These are phyloP conservation scores for Trichoderma asperelloides DNA, from an alignment of 495 filamentous ascomycete species.

Conservation along the genomic window DNA sequence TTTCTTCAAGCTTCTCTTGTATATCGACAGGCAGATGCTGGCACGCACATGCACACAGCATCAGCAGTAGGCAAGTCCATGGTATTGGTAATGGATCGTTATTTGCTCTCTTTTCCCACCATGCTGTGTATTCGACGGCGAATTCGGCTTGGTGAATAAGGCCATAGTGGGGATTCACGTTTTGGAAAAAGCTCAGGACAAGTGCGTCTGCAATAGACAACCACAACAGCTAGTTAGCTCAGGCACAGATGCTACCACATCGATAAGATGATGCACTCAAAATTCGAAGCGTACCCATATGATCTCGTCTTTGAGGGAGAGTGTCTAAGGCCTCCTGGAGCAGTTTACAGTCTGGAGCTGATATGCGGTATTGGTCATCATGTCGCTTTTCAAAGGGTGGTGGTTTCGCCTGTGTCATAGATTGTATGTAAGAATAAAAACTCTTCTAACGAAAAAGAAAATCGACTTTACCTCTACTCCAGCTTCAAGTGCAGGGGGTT, in stretches of 20 bases:
- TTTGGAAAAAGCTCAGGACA: constrained; percentile 38
- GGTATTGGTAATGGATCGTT: constrained; percentile 28
- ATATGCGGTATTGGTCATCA: neutral
- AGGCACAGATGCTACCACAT: neutral
- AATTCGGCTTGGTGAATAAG: constrained; percentile 40
- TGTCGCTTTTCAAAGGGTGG: neutral
- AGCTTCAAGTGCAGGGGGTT: too few species aligned
- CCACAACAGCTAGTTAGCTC: neutral
- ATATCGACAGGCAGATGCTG: constrained; percentile 33
- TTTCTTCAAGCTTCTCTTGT: constrained; percentile 36
- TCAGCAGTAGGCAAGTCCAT: constrained; percentile 43
- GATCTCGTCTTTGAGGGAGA: constrained; percentile 14
- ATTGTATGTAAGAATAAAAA: too few species aligned
- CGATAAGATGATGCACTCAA: neutral
- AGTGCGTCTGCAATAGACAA: constrained; percentile 31
- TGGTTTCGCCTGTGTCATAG: too few species aligned
- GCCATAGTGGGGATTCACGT: constrained; percentile 43
- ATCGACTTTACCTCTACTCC: too few species aligned
- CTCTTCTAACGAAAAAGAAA: too few species aligned
- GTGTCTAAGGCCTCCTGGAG: constrained; percentile 15
- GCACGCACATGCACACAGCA: constrained; percentile 42
- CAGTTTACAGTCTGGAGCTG: neutral
- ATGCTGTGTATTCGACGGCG: constrained; percentile 36
- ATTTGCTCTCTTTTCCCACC: constrained; percentile 33
- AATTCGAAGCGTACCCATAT: constrained; percentile 19